Percentiles rank a stretch among this genome's conserved stretches.
phyloP scores from a whole-genome alignment of 1,139 yeast genomes.

The Yamadazyma friedrichii region DNA sequence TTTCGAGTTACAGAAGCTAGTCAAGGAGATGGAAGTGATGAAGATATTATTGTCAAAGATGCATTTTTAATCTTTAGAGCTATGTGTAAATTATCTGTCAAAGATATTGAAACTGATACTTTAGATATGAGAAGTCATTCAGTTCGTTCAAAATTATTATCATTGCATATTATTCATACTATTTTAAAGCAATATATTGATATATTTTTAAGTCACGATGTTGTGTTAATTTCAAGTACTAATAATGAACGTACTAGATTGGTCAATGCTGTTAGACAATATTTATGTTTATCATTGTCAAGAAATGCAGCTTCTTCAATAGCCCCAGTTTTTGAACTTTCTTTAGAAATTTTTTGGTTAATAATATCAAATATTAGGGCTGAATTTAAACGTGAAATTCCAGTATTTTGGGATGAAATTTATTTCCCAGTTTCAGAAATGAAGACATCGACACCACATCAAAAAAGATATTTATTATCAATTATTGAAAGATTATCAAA shows the following conservation, averaged over 20 bases:
- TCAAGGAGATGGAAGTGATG: constrained; percentile 46
- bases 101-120: constrained; percentile 66
- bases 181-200: constrained; percentile 84
- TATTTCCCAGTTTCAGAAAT: constrained; percentile 93
- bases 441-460: constrained; percentile 89
- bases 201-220: constrained; percentile 66
- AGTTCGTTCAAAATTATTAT: constrained; percentile 84
- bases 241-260: constrained; percentile 61
- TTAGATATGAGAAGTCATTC: constrained; percentile 89
- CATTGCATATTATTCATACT: constrained; percentile 85
- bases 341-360: constrained; percentile 92
- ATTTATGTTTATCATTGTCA: constrained; percentile 76
- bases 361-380: constrained; percentile 78
- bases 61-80: constrained; percentile 92
- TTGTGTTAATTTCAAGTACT: constrained; percentile 57
- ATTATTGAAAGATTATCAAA: constrained; percentile 77
- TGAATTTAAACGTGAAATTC: constrained; percentile 88
- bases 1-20: constrained; percentile 51
- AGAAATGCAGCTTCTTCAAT: constrained; percentile 91
- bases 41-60: constrained; percentile 76
- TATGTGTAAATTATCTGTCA: constrained; percentile 89
- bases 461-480: constrained; percentile 80
- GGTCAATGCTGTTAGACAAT: constrained; percentile 80
- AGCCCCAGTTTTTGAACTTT: constrained; percentile 89
- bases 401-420: constrained; percentile 89